A percentile compares a stretch with the other conserved stretches of the same genome.
Conservation (phyloP, 139 green algal genomes). For the Volvox africanus region DNA sequence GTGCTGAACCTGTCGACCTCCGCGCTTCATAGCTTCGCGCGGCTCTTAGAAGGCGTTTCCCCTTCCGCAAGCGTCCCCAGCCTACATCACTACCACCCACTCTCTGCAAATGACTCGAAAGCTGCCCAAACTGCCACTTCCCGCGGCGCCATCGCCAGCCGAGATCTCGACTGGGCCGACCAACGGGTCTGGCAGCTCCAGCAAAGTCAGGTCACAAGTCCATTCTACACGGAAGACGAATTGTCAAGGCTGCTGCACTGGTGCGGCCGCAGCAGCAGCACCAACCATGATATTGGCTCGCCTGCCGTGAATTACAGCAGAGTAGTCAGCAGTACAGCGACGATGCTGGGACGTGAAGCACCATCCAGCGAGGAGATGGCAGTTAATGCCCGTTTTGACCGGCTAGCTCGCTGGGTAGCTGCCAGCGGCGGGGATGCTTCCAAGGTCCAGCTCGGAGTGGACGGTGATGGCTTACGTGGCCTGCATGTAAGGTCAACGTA, state of each 20-base stretch:
- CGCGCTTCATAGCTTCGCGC: not conserved
- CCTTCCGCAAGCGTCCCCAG: not conserved
- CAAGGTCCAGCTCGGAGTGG: not conserved
- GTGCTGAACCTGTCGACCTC: not conserved
- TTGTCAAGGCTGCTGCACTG: not conserved
- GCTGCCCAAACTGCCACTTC: not conserved
- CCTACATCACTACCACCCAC: constrained; percentile 4
- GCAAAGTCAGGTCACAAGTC: not conserved
- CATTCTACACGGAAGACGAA: not conserved
- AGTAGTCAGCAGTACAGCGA: not conserved
- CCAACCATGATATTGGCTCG: no score
- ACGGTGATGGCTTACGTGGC: not conserved
- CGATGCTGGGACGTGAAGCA: not conserved
- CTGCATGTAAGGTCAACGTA: constrained; percentile 7
- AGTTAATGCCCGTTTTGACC: not conserved
- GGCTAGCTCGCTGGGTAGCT: not conserved
- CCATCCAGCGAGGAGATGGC: not conserved
- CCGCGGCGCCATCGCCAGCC: not conserved
- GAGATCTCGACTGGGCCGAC: not conserved
- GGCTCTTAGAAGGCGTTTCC: not conserved
- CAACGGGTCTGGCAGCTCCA: not conserved
- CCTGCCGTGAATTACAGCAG: no score
- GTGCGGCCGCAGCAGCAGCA: not conserved
- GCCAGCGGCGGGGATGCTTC: not conserved
- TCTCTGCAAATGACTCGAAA: not conserved